Evolutionary conservation across 495 filamentous ascomycete species (phyloP).

Genomic region (Penicillium taxi): DNA sequence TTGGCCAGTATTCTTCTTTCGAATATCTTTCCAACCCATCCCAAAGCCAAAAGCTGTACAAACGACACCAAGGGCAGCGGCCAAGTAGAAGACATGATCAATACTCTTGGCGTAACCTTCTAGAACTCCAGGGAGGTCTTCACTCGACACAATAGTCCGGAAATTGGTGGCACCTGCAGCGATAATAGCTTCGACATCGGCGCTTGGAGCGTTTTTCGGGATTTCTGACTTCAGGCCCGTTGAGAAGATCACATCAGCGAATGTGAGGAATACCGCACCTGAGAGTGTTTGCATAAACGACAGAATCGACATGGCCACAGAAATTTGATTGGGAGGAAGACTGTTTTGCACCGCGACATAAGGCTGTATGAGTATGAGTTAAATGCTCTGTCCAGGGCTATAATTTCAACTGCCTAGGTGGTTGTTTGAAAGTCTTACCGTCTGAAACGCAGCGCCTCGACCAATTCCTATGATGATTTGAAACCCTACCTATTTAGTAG

Average conservation of each 20-base stretch:
- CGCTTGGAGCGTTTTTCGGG: conserved; percentile 27
- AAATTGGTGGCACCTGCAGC: conserved; percentile 36
- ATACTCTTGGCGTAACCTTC: conserved; percentile 34
- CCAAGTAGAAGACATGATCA: conserved; percentile 35
- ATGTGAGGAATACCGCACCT: conserved; percentile 40
- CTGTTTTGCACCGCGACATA: conserved; percentile 48
- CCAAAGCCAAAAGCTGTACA: conserved; percentile 33
- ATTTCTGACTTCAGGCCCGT: conserved; percentile 33
- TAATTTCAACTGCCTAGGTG: too few relatives aligned
- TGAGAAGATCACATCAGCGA: conserved; percentile 42
- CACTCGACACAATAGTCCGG: conserved; percentile 22
- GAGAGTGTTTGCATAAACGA: conserved; percentile 45
- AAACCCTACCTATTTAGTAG: conserved; percentile 48
- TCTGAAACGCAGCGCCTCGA: conserved; percentile 43
- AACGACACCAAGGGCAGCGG: conserved; percentile 19
- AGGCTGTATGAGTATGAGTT: conserved; percentile 17
- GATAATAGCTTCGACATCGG: conserved; percentile 26
- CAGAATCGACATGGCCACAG: conserved; percentile 44
- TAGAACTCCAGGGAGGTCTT: conserved; percentile 28
- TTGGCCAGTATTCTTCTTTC: conserved; percentile 33
- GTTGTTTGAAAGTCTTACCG: conserved; percentile 18
- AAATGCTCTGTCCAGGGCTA: too few relatives aligned
- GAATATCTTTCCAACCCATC: conserved; percentile 47
- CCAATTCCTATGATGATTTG: conserved; percentile 47
- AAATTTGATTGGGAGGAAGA: conserved; percentile 35